Base-by-base conservation (phyloP, 2,329 filamentous ascomycete genomes). In the Colletotrichum melonis region DNA sequence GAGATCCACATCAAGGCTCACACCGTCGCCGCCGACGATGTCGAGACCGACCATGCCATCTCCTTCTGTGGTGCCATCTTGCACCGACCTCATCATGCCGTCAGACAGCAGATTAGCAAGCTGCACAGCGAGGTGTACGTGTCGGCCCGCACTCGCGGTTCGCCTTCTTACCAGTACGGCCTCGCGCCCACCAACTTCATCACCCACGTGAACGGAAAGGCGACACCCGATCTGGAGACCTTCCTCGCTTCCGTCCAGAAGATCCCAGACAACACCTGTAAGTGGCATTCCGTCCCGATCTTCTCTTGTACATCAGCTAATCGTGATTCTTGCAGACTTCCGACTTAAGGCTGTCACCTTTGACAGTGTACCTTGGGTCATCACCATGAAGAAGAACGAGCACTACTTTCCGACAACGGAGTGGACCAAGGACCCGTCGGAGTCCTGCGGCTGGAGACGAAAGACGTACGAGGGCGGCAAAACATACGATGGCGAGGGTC, bases 321-420 rank as follows among this genome's bases (percentile, higher is more conserved):
- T 67, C 28, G 12, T 49, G n/a, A 38, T 26, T 16, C 1, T 35
- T 11, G 19, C 70, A 93, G 91, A 99, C 84, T 99, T 99, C 91
- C 92, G 97, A 22, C 88, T 99, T 66, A 95, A 96, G 82, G 95
- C 97, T n/a, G 95, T 98, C 82, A 98, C 97, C 0, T 99, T 99
- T 80, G 97, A 99, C 82, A 97, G 97, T 79, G 95, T 99, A 11
- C 96, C 96, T 4, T 99, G 97, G 95, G 95, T 99, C n/a, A 94
- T 97, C 52, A 99, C 97, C 9, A 98, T 99, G 94, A 99, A 99
- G 91, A 98, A 98, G 90, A 98, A 98, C 78, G 96, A 99, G 81
- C 97, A 99, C 83, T 99, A 99, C 82, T 93, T 93, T 83, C 91
- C 92, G 0, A 93, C 91, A 0, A 89, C 91, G 82, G 92, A 93